Evolutionary conservation across 495 filamentous ascomycete species (phyloP).

Genomic region (Viridothelium virens): DNA sequence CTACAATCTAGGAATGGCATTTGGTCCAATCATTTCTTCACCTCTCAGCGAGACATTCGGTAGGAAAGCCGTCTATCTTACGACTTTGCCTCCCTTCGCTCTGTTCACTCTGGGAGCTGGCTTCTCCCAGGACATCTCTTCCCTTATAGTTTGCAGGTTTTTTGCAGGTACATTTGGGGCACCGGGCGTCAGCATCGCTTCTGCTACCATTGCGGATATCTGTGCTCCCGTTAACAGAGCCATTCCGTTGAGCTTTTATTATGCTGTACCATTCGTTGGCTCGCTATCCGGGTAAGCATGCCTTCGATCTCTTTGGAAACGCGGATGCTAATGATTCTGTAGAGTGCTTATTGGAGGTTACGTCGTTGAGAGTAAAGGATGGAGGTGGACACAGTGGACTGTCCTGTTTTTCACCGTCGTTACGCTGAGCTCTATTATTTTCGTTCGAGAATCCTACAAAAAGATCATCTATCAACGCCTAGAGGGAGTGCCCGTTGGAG

Average conservation of each 20-base stretch:
- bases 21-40: constrained; percentile 25
- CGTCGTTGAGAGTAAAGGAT: constrained; percentile 22
- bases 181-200: constrained; percentile 39
- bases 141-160: constrained; percentile 24
- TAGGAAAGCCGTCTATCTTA: constrained; percentile 23
- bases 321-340: neutral
- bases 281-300: constrained; percentile 28
- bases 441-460: constrained; percentile 34
- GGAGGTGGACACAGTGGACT: constrained; percentile 30
- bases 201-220: constrained; percentile 43
- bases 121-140: constrained; percentile 20
- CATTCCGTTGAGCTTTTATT: constrained; percentile 36
- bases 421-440: constrained; percentile 28
- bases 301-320: neutral
- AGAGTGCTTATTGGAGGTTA: constrained; percentile 23
- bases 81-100: constrained; percentile 24
- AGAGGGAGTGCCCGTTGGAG: constrained; percentile 24
- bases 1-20: constrained; percentile 27
- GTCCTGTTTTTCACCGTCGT: constrained; percentile 24
- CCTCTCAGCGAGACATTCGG: constrained; percentile 30
- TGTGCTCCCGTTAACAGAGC: constrained; percentile 34
- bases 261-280: constrained; percentile 28
- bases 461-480: constrained; percentile 34
- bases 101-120: constrained; percentile 29
- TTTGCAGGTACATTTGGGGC: constrained; percentile 29